phyloP scores from a whole-genome alignment of 1,139 yeast species.

The Diutina catenulata region DNA sequence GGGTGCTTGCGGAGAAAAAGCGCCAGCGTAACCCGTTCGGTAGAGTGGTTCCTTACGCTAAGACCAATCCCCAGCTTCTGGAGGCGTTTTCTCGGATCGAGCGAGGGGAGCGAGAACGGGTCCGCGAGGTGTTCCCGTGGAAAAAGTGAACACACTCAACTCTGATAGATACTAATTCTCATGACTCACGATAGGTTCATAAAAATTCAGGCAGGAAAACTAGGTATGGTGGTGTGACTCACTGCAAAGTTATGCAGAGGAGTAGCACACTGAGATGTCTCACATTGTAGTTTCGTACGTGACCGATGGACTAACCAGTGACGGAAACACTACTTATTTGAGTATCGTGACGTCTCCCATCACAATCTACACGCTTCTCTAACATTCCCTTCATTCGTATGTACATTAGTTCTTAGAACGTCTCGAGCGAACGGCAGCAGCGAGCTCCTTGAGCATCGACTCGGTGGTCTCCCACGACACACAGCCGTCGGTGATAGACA shows the following conservation, averaged over 20 bases:
- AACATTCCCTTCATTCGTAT: neutral
- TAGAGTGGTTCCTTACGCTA: conserved; percentile 29
- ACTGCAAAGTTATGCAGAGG: no score
- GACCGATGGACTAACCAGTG: no score
- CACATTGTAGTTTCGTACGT: no score
- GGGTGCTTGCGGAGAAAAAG: conserved; percentile 30
- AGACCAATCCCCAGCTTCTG: conserved; percentile 16
- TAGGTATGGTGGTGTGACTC: no score
- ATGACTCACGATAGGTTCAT: no score
- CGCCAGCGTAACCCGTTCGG: conserved; percentile 50
- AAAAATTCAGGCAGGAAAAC: no score
- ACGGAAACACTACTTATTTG: no score
- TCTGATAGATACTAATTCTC: no score
- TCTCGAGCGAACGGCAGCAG: conserved; percentile 74
- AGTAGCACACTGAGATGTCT: no score
- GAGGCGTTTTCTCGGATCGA: conserved; percentile 3
- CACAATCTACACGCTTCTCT: neutral
- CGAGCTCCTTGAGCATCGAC: conserved; percentile 62
- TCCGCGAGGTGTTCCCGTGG: conserved; percentile 3
- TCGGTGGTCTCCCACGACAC: conserved; percentile 89
- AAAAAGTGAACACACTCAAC: no score
- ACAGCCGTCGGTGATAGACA: conserved; percentile 93
- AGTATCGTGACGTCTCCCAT: neutral
- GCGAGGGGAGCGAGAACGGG: conserved; percentile 2
- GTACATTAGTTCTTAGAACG: conserved; percentile 22